Evolutionary conservation across 306 rosid species (phyloP).

Genomic region (Cucurbita moschata): DNA sequence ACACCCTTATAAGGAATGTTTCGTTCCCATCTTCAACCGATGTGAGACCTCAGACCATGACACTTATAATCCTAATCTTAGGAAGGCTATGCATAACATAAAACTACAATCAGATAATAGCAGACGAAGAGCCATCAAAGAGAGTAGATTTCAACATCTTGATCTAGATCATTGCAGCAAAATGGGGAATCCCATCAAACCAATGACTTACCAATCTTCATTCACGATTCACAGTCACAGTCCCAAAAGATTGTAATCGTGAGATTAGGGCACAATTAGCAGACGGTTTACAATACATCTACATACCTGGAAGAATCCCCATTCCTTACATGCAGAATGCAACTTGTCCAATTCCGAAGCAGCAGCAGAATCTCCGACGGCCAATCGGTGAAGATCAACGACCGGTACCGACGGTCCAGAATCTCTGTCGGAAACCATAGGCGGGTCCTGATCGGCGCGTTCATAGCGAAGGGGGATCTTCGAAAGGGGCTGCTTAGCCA

Average conservation of each 20-base stretch:
- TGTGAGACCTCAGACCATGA: too few species aligned
- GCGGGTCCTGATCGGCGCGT: neutral
- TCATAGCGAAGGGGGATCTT: slow-evolving; percentile 11
- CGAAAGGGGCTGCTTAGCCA: slow-evolving; percentile 5
- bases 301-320: slow-evolving; percentile 28
- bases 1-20: too few species aligned
- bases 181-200: neutral
- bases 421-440: neutral
- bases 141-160: too few species aligned
- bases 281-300: neutral
- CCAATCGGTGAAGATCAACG: slow-evolving; percentile 8
- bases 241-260: too few species aligned
- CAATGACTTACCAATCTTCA: neutral
- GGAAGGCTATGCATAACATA: too few species aligned
- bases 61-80: too few species aligned
- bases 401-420: slow-evolving; percentile 10
- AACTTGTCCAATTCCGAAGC: slow-evolving; percentile 10
- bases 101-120: too few species aligned
- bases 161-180: too few species aligned
- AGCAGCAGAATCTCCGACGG: neutral
- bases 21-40: too few species aligned
- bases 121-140: too few species aligned
- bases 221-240: neutral
- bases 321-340: slow-evolving; percentile 16
- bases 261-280: neutral